Conservation (phyloP, 805 yeast species). For the Suhomyces kilbournensis region DNA sequence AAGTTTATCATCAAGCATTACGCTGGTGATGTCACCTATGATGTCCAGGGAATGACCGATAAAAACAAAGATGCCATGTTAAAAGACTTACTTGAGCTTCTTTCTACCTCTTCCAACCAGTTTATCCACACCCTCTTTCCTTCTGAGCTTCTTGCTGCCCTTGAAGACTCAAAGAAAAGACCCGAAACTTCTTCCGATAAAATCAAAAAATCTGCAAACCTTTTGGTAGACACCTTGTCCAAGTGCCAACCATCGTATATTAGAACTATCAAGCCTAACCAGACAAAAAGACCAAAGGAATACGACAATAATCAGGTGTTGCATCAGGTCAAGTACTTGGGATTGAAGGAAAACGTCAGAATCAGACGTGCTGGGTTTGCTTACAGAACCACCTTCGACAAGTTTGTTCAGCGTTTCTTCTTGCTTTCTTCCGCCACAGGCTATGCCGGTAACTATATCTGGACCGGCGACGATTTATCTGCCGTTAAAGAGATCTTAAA, state of each 20-base stretch:
- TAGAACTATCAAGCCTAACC: slow-evolving; percentile 96
- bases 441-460: slow-evolving; percentile 75
- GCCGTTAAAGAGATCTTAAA: slow-evolving; percentile 51
- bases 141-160: slow-evolving; percentile 30
- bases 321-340: slow-evolving; percentile 93
- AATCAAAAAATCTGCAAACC: slow-evolving; percentile 88
- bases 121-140: slow-evolving; percentile 62
- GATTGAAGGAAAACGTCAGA: slow-evolving; percentile 93
- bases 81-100: slow-evolving; percentile 78
- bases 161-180: slow-evolving; percentile 62
- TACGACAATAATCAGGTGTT: slow-evolving; percentile 86
- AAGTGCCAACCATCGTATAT: slow-evolving; percentile 93
- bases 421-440: slow-evolving; percentile 84
- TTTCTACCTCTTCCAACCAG: slow-evolving; percentile 65
- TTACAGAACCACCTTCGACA: slow-evolving; percentile 92
- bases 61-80: slow-evolving; percentile 93
- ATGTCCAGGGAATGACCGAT: slow-evolving; percentile 86
- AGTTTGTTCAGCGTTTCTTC: slow-evolving; percentile 92
- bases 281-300: slow-evolving; percentile 84
- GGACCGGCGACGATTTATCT: slow-evolving; percentile 53
- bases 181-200: slow-evolving; percentile 97
- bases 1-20: slow-evolving; percentile 92
- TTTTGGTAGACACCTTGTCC: slow-evolving; percentile 82
- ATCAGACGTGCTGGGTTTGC: slow-evolving; percentile 99
- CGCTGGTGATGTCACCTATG: slow-evolving; percentile 98